Evolutionary conservation across 495 filamentous ascomycete genomes (phyloP).

Genomic region (Sphaerosporella brunnea): DNA sequence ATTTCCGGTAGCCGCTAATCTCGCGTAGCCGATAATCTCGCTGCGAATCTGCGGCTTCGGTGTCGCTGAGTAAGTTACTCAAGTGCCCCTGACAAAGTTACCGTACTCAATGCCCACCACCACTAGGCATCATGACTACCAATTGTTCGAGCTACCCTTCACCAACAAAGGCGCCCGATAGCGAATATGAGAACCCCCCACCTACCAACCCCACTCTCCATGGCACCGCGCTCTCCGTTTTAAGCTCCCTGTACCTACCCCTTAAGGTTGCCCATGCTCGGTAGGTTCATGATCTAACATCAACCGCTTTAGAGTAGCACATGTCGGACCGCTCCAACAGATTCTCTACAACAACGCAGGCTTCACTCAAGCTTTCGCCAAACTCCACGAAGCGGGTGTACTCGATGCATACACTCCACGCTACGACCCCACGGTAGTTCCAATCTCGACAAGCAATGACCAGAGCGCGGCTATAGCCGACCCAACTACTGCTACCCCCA

Average conservation of each 20-base stretch:
- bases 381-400: slow-evolving; percentile 27
- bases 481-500: slow-evolving; percentile 19
- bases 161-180: slow-evolving; percentile 10
- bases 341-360: slow-evolving; percentile 61
- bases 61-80: too few relatives aligned
- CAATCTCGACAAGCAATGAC: slow-evolving; percentile 19
- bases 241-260: slow-evolving; percentile 33
- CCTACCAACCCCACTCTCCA: slow-evolving; percentile 38
- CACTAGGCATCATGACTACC: too few relatives aligned
- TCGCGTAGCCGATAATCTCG: too few relatives aligned
- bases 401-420: slow-evolving; percentile 44
- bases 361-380: slow-evolving; percentile 40
- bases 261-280: neutral
- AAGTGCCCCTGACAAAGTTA: too few relatives aligned
- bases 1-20: too few relatives aligned
- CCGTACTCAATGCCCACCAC: too few relatives aligned
- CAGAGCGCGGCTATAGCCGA: slow-evolving; percentile 24
- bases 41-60: too few relatives aligned
- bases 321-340: slow-evolving; percentile 36
- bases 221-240: slow-evolving; percentile 34
- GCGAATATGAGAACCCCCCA: slow-evolving; percentile 33
- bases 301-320: slow-evolving; percentile 33
- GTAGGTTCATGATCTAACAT: neutral
- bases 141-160: slow-evolving; percentile 21
- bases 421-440: slow-evolving; percentile 75